Conservation (phyloP, 2,329 filamentous ascomycete genomes). For the Leptographium flavum region DNA sequence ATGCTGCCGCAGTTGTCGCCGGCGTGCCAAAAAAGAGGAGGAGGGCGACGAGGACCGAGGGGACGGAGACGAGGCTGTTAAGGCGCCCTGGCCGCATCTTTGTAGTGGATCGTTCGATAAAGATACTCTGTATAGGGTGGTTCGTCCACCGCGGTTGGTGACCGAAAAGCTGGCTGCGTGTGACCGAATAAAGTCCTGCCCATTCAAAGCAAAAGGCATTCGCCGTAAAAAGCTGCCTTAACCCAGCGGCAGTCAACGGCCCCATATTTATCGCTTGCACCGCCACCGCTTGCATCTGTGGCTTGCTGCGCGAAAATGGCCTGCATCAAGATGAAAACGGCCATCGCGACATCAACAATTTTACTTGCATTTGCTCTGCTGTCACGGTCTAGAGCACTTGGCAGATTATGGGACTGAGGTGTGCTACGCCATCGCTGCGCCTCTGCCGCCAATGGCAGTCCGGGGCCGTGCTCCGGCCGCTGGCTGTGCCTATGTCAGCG, state of each 20-base stretch:
- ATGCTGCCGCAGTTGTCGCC: neutral
- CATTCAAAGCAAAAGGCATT: no score
- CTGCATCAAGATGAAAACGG: neutral
- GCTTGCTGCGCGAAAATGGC: neutral
- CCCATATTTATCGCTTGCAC: neutral
- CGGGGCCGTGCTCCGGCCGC: neutral
- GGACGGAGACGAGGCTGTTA: neutral
- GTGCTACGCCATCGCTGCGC: neutral
- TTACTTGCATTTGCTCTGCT: neutral
- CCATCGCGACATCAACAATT: neutral
- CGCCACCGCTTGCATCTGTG: neutral
- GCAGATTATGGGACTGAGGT: neutral
- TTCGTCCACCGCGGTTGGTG: no score
- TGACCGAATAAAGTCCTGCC: no score
- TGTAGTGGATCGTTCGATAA: no score
- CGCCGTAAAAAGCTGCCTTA: no score
- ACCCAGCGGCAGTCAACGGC: neutral
- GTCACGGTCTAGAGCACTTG: neutral
- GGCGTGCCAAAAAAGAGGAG: slow-evolving; percentile 2
- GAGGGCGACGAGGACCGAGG: neutral
- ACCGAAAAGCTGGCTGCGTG: no score
- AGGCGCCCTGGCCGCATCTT: neutral
- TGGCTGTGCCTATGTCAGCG: neutral
- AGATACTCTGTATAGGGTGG: no score
- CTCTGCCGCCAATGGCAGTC: neutral